These are phyloP conservation scores for Apiospora marii DNA, from an alignment of 2,329 filamentous ascomycete species.

Conservation along the genomic window DNA sequence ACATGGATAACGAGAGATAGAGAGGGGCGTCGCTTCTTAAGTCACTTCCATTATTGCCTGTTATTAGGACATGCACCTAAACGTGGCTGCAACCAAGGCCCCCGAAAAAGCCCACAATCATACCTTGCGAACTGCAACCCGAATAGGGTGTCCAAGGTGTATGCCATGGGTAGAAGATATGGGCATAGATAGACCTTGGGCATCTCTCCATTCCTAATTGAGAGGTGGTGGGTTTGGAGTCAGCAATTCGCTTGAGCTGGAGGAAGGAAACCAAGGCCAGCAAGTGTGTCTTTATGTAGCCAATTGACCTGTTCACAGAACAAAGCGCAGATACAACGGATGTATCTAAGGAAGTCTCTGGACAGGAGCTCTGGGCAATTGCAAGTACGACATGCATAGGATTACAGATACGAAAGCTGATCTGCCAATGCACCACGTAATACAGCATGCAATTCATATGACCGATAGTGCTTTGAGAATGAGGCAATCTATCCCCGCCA, in stretches of 20 bases:
- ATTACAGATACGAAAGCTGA: background rate
- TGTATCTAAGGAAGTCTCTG: background rate
- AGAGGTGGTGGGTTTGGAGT: background rate
- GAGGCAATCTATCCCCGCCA: background rate
- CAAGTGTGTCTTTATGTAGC: background rate
- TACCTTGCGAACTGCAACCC: background rate
- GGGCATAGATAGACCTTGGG: background rate
- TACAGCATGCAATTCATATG: background rate
- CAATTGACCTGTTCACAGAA: background rate
- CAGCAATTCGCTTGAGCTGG: background rate
- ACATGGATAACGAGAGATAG: background rate
- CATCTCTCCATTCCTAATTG: background rate
- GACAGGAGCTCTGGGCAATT: too few species aligned
- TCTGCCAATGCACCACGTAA: background rate
- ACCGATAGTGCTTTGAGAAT: background rate
- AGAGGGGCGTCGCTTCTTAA: background rate
- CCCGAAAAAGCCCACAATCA: background rate
- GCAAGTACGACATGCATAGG: background rate
- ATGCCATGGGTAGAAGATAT: background rate
- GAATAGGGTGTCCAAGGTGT: background rate
- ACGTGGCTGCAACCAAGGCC: background rate
- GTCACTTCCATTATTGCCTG: background rate
- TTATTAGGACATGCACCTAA: constrained; percentile 11
- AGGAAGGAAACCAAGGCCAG: background rate
- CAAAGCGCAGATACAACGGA: background rate